phyloP scores from a whole-genome alignment of 768 basidiomycete species.

The Psilocybe cyanescens region DNA sequence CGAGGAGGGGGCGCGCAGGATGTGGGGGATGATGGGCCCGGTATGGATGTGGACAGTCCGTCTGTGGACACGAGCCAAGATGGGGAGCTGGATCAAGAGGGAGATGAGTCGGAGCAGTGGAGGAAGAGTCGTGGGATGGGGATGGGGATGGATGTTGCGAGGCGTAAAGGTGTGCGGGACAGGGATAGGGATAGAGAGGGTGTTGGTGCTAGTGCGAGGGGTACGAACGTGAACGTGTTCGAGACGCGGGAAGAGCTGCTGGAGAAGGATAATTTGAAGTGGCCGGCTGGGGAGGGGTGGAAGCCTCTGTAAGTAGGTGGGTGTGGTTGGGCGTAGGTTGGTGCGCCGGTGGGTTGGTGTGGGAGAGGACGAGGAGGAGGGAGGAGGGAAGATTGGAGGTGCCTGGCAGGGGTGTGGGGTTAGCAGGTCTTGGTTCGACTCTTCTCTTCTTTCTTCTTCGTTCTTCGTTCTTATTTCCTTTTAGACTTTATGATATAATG shows the following conservation, averaged over 20 bases:
- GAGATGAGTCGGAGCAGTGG: slow-evolving; percentile 19
- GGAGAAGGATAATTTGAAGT: slow-evolving; percentile 61
- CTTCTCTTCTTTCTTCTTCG: too few species aligned
- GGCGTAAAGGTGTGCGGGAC: too few species aligned
- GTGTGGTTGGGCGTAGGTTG: too few species aligned
- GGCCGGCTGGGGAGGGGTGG: slow-evolving; percentile 65
- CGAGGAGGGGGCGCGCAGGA: slow-evolving; percentile 30
- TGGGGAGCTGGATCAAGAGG: slow-evolving; percentile 25
- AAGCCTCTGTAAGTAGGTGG: slow-evolving; percentile 33
- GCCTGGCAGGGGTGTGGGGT: too few species aligned
- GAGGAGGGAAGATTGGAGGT: too few species aligned
- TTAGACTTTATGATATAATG: too few species aligned
- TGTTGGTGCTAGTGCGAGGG: neutral
- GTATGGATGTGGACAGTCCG: slow-evolving; percentile 15
- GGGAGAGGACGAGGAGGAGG: too few species aligned
- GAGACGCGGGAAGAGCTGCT: slow-evolving; percentile 14
- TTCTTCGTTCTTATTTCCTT: too few species aligned
- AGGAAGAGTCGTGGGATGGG: slow-evolving; percentile 8
- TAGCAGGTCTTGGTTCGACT: too few species aligned
- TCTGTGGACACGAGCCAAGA: slow-evolving; percentile 32
- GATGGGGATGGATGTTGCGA: neutral
- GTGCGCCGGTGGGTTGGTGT: too few species aligned
- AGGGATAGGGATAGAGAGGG: too few species aligned
- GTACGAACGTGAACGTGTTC: neutral
- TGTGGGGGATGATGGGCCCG: slow-evolving; percentile 33